phyloP scores from a whole-genome alignment of 352 stramenopile genomes.

The Globisporangium polare region DNA sequence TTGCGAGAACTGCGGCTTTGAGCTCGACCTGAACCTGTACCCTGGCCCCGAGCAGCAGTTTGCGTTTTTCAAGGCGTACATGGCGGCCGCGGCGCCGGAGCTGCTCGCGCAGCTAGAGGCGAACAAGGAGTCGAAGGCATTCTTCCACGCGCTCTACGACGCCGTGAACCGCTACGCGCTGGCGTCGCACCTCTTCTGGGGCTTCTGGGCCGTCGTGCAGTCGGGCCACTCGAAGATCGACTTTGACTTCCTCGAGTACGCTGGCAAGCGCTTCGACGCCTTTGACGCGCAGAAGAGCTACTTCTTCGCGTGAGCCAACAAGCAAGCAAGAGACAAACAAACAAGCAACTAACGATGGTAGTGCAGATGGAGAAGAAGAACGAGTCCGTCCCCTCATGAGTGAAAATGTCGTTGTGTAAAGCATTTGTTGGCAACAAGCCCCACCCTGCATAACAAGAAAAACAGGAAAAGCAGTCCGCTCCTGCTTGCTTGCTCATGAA shows the following conservation, averaged over 20 bases:
- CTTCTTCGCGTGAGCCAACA: conserved; percentile 39
- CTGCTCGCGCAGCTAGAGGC: conserved; percentile 58
- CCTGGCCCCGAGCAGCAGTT: conserved; percentile 79
- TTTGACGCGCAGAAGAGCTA: conserved; percentile 73
- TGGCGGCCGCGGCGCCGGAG: conserved; percentile 57
- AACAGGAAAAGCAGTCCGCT: not conserved
- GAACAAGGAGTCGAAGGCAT: conserved; percentile 76
- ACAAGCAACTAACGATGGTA: not conserved
- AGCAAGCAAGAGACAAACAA: not conserved
- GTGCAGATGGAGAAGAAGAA: conserved; percentile 3
- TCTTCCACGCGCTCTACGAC: conserved; percentile 81
- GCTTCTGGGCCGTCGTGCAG: conserved; percentile 93
- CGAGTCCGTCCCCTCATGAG: conserved; percentile 1
- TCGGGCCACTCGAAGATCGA: conserved; percentile 86
- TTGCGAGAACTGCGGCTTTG: conserved; percentile 93
- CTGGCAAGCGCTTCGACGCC: conserved; percentile 72
- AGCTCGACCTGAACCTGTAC: conserved; percentile 87
- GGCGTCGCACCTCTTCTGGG: conserved; percentile 92
- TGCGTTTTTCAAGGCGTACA: conserved; percentile 85
- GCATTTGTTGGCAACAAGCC: not conserved
- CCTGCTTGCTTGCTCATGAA: not conserved
- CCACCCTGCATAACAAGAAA: not conserved
- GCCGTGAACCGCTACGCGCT: conserved; percentile 87
- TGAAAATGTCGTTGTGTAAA: conserved; percentile 10
- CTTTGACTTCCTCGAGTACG: conserved; percentile 89